Evolutionary conservation across 2,329 filamentous ascomycete genomes (phyloP), one percentile per base, ranked within the genome.

Genomic region (Aspergillus ruber): DNA sequence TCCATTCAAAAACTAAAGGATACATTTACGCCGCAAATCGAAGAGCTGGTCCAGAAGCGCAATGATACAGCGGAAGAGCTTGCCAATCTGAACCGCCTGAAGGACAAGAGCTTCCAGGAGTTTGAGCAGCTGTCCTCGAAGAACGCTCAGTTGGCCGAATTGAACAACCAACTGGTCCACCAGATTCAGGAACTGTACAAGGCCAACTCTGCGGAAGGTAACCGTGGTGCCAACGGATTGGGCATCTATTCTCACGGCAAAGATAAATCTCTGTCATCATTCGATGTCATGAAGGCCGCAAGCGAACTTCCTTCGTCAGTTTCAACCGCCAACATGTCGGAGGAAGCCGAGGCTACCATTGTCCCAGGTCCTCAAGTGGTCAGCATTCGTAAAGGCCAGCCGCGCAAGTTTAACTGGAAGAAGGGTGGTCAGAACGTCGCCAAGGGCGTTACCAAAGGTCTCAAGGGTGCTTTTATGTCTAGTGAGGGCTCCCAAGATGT

Each of bases 321-420:
- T 57, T 74, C 85, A 44, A 74, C 78, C 18, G 61, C 62, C 27
- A 67, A 65, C 44, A 75, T 79, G 52, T 77, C 80, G 15, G 85
- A 87, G 41, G 89, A 93, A 36, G 77, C 71, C 7, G 82, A 77
- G 12, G 73, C 74, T 6, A 78, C 79, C 0, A 70, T 85, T 43
- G 67, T 82, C 53, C 77, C 83, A 23, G 86, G 88, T 2, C 90
- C 93, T n/a, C 93, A 95, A 51, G 87, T 97, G 29, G 87, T 97
- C 51, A 94, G 93, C 60, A 94, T 97, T 53, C 84, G 90, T 59
- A 97, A 96, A 72, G 90, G 87, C 25, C 90, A 95, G 64, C 83
- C 86, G 46, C 95, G 90, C 74, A 97, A 96, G 68, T 96, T 96
- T 72, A 95, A 95, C 72, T 97, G 93, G 90, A 95, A 96, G 78